These are phyloP conservation scores for Spirogloea muscicola DNA, from an alignment of 139 green algal species.

Conservation along the genomic window DNA sequence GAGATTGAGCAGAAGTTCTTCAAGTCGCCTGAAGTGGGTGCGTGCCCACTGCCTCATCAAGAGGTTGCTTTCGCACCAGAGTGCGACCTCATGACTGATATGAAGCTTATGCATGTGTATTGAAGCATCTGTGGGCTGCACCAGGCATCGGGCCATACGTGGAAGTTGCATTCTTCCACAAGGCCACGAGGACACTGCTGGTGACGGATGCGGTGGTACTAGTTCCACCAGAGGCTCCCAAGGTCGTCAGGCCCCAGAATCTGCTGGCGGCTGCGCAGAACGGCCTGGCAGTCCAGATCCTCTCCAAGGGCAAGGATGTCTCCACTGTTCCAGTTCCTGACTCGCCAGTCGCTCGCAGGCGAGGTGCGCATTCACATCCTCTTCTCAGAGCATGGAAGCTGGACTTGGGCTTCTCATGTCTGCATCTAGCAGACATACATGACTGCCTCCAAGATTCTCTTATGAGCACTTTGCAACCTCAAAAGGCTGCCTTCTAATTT, in stretches of 20 bases:
- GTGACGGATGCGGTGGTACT: slow-evolving; percentile 56
- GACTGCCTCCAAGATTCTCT: too few relatives aligned
- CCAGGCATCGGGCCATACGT: slow-evolving; percentile 49
- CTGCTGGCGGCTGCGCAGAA: slow-evolving; percentile 23
- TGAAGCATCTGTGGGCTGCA: background rate
- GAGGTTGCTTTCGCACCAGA: background rate
- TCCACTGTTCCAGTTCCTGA: slow-evolving; percentile 12
- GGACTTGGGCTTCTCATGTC: too few relatives aligned
- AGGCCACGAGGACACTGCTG: slow-evolving; percentile 45
- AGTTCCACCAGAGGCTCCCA: slow-evolving; percentile 35
- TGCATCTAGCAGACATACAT: too few relatives aligned
- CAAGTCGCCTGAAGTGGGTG: slow-evolving; percentile 38
- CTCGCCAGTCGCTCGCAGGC: background rate
- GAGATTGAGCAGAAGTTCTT: slow-evolving; percentile 55
- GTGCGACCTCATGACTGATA: background rate
- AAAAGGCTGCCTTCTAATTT: too few relatives aligned
- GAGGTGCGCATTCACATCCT: too few relatives aligned
- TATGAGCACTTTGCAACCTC: too few relatives aligned
- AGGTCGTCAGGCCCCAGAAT: slow-evolving; percentile 17
- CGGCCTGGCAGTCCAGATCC: slow-evolving; percentile 31
- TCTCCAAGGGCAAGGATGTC: slow-evolving; percentile 20
- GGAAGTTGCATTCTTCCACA: slow-evolving; percentile 57
- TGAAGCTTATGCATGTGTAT: background rate
- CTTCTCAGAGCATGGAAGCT: too few relatives aligned
- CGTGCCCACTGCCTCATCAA: background rate